phyloP scores from a whole-genome alignment of 768 basidiomycete genomes.

The Agaricus blazei region DNA sequence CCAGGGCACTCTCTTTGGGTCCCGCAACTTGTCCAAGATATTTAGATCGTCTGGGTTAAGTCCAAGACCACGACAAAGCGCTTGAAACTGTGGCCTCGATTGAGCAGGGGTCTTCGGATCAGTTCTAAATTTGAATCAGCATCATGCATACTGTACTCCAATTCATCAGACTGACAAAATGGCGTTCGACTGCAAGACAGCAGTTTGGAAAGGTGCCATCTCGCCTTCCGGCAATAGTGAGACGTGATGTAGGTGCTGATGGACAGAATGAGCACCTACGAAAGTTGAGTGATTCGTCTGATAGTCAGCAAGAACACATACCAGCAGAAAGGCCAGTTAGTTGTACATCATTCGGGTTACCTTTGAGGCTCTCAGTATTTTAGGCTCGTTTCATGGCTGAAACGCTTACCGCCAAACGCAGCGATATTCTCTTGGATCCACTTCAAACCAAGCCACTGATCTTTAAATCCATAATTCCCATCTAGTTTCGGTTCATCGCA shows the following conservation, averaged over 20 bases:
- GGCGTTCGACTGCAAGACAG: constrained; percentile 69
- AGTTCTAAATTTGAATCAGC: constrained; percentile 24
- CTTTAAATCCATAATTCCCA: constrained; percentile 84
- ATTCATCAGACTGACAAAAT: constrained; percentile 45
- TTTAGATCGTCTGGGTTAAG: constrained; percentile 50
- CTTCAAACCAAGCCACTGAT: constrained; percentile 73
- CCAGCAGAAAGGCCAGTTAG: constrained; percentile 73
- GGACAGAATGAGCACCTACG: constrained; percentile 67
- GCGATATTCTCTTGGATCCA: constrained; percentile 69
- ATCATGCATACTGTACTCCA: no score
- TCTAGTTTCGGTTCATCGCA: constrained; percentile 52
- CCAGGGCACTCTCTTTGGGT: constrained; percentile 43
- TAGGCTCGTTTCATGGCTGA: neutral
- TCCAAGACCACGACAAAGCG: constrained; percentile 50
- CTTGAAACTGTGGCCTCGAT: constrained; percentile 56
- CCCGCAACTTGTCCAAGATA: constrained; percentile 44
- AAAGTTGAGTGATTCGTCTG: neutral
- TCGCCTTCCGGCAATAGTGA: constrained; percentile 54
- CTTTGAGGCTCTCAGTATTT: constrained; percentile 23
- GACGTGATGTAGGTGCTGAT: constrained; percentile 67
- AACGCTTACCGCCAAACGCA: constrained; percentile 56
- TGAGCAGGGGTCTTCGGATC: constrained; percentile 58
- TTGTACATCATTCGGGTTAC: constrained; percentile 55
- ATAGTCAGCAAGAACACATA: constrained; percentile 14
- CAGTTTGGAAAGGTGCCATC: constrained; percentile 61